Base-by-base conservation (phyloP, 139 green algal species). In the Limnomonas spitsbergensis region DNA sequence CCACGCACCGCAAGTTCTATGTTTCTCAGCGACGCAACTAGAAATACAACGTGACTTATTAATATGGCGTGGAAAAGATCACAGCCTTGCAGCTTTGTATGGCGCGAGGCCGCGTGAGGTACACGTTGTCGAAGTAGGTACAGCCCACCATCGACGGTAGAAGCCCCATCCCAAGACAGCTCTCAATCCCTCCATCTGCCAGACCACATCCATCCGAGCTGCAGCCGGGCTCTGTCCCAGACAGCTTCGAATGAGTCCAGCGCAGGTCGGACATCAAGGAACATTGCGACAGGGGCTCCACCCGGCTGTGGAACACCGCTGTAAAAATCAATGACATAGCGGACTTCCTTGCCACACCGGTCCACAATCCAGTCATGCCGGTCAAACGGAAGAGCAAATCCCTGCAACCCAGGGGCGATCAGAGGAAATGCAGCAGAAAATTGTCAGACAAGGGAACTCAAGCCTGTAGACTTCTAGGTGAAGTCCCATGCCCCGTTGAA, bases 271-370 rank as follows among this genome's bases (percentile, higher is more conserved):
- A 95, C 91, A 79, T 98, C 94, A 66, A 98, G 79, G 81, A 97
- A 93, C 90, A 98, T 93, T 26, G 93, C 92, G 2, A 90, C 87
- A 14, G 94, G 90, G 56, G 82, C 78, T 29, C 47, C 47, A n/a
- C 86, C 82, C 4, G 88, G 79, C 38, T 75, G 47, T 1, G 92
- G 86, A 24, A 83, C 82, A 29, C 87, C 93, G 76, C 93, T 95
- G 86, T 98, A 98, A 73, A 98, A 98, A 83, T 98, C 94, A 7
- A 98, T 97, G 35, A 98, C 87, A 81, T 98, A 98, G 38, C 92
- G 81, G 27, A 97, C 92, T 75, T 95, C 47, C 38, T 66, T 75
- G 1, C 93, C 93, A 77, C 90, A 96, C 14, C 94, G 86, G 76
- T 98, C 94, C 40, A 98, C 92, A 29, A 95, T 69, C 94, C 94